These are phyloP conservation scores for Malassezia equina DNA, from an alignment of 1,284 basidiomycete genomes.

Conservation along the genomic window DNA sequence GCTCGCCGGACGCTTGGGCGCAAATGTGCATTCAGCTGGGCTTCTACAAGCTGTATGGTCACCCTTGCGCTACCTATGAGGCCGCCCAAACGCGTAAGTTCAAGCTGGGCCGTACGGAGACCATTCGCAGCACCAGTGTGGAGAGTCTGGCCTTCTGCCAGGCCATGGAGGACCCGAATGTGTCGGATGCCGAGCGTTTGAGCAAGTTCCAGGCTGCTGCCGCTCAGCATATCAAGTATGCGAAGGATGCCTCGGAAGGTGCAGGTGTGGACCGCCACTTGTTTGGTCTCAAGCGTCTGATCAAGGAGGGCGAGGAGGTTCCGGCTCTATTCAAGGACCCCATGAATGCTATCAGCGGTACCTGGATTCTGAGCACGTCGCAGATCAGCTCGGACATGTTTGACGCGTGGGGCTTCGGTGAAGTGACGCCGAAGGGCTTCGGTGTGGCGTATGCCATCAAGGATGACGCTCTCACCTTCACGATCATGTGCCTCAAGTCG, in stretches of 20 bases:
- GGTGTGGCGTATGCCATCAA: conserved; percentile 87
- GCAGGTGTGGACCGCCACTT: conserved; percentile 92
- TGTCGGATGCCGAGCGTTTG: conserved; percentile 57
- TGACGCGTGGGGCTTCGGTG: conserved; percentile 94
- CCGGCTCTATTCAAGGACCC: conserved; percentile 72
- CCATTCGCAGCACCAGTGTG: conserved; percentile 72
- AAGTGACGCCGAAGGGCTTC: conserved; percentile 80
- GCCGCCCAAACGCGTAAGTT: conserved; percentile 88
- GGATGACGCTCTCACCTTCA: conserved; percentile 78
- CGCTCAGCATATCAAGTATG: conserved; percentile 73
- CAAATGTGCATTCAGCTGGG: conserved; percentile 94
- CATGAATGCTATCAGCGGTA: conserved; percentile 61
- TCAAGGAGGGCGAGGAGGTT: conserved; percentile 64
- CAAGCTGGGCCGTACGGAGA: conserved; percentile 83
- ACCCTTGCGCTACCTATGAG: conserved; percentile 80
- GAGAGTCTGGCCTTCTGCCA: conserved; percentile 78
- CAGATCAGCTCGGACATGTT: conserved; percentile 73
- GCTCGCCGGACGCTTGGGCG: conserved; percentile 84
- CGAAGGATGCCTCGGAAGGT: conserved; percentile 79
- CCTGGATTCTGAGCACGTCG: conserved; percentile 88
- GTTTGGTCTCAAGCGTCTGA: conserved; percentile 75
- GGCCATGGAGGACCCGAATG: conserved; percentile 64
- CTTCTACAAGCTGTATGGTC: conserved; percentile 68
- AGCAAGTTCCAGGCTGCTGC: conserved; percentile 68
- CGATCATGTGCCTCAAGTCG: conserved; percentile 68